Base-by-base conservation (phyloP, 306 rosid genomes). In the Vicia villosa region DNA sequence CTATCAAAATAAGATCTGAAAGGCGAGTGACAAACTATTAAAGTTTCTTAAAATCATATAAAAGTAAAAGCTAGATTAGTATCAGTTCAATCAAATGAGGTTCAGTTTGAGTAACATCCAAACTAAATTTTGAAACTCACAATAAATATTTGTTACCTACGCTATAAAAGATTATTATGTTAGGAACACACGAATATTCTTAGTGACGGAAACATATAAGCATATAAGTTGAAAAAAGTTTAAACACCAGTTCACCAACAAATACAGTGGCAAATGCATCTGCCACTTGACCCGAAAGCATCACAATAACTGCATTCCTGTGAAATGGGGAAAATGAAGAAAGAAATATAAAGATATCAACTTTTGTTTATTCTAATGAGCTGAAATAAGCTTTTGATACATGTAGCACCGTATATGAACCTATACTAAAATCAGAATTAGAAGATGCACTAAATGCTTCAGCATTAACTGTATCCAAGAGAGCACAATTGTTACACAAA, bases 221-320 rank as follows among this genome's bases (percentile, higher is more conserved):
- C 20, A 56, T 70, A 63, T 21, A 10, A 22, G 57, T n/a, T n/a
- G n/a, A n/a, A 0, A 3, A 5, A 42, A 30, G 76, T 43, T 68
- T 70, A 28, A 38, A 71, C 85, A 93, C 98, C 98, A 93, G 90
- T 88, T 90, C 98, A 41, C 98, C 98, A 45, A 86, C 77, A 83
- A 88, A 86, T 78, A 93, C 64, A 59, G 96, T 88, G 45, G 88
- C 86, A 43, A 90, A 84, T 74, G 86, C 98, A 84, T 93, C 97
- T 70, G 98, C 98, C 66, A 93, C 80, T 76, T 93, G 98, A 88
- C 98, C 98, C 19, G 97, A 90, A 78, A 93, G 96, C 98, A 93
- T 88, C 69, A 93, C 98, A 28, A 16, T 46, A 52, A 97, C 97
- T 26, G 97, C 97, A 86, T 84, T 52, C 89, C 98, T 93, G 68